These are phyloP conservation scores for Aureobasidium sp. DNA, from an alignment of 2,329 filamentous ascomycete species.

Conservation along the genomic window DNA sequence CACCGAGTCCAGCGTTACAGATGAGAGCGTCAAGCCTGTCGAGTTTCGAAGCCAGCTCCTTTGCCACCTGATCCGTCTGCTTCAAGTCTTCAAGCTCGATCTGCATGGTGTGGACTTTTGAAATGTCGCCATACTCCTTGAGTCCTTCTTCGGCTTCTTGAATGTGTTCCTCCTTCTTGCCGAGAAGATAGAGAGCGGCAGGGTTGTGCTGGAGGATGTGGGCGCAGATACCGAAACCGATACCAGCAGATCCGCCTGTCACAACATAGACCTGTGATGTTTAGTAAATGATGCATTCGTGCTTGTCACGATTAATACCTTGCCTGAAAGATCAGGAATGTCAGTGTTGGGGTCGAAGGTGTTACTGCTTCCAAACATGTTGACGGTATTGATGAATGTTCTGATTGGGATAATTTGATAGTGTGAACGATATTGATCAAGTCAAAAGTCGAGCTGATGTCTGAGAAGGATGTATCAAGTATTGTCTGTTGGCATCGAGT, in stretches of 20 bases:
- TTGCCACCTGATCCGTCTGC: slow-evolving; percentile 38
- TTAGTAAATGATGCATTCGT: background rate
- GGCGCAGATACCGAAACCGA: slow-evolving; percentile 43
- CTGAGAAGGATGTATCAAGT: background rate
- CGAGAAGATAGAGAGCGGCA: slow-evolving; percentile 39
- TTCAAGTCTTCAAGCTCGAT: slow-evolving; percentile 40
- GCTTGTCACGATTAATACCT: slow-evolving; percentile 18
- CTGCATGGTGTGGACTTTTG: slow-evolving; percentile 36
- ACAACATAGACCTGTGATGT: slow-evolving; percentile 33
- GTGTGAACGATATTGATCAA: background rate
- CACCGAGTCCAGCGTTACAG: slow-evolving; percentile 42
- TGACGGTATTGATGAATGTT: background rate
- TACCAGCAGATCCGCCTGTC: slow-evolving; percentile 42
- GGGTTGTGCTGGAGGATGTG: slow-evolving; percentile 45
- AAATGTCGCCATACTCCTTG: slow-evolving; percentile 36
- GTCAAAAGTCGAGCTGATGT: background rate
- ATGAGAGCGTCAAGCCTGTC: slow-evolving; percentile 39
- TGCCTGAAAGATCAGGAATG: slow-evolving; percentile 33
- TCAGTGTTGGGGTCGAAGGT: slow-evolving; percentile 33
- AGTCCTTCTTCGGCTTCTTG: slow-evolving; percentile 36
- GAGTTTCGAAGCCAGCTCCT: slow-evolving; percentile 33
- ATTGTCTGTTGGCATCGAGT: background rate
- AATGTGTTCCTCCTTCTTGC: slow-evolving; percentile 42
- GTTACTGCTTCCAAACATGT: slow-evolving; percentile 21
- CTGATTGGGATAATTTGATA: background rate